These are phyloP conservation scores for Aspergillus diversus DNA, from an alignment of 495 filamentous ascomycete genomes.

Conservation along the genomic window DNA sequence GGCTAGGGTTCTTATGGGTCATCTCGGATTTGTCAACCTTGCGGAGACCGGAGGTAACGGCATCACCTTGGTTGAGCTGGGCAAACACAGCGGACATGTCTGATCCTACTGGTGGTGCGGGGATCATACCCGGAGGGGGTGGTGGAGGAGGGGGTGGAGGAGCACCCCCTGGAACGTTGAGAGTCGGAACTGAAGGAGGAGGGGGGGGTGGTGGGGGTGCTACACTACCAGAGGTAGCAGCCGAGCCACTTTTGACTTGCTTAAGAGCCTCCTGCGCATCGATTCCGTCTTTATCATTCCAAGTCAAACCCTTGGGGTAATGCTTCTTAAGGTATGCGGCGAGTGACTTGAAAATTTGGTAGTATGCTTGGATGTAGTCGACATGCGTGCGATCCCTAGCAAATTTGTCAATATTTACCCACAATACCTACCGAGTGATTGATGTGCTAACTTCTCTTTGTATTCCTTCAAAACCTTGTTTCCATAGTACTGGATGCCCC, in stretches of 20 bases:
- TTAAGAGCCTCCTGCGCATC: slow-evolving; percentile 71
- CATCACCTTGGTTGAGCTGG: slow-evolving; percentile 84
- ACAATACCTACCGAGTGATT: not conserved
- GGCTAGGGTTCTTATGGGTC: slow-evolving; percentile 98
- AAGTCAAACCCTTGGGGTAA: slow-evolving; percentile 76
- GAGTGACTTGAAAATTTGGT: slow-evolving; percentile 81
- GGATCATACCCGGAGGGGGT: slow-evolving; percentile 28
- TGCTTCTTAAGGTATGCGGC: slow-evolving; percentile 79
- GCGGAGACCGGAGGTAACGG: slow-evolving; percentile 81
- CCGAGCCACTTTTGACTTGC: slow-evolving; percentile 58
- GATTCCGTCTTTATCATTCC: slow-evolving; percentile 80
- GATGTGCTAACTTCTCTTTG: slow-evolving; percentile 79
- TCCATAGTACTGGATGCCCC: slow-evolving; percentile 84
- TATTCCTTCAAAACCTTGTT: slow-evolving; percentile 87
- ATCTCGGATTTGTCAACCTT: slow-evolving; percentile 94
- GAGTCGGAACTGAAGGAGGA: slow-evolving; percentile 56
- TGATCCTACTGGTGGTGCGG: slow-evolving; percentile 32
- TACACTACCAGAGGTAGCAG: slow-evolving; percentile 40
- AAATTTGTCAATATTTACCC: slow-evolving; percentile 19
- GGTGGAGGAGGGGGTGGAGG: slow-evolving; percentile 82
- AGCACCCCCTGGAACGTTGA: slow-evolving; percentile 58
- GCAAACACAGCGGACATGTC: slow-evolving; percentile 87
- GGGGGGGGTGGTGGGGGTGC: slow-evolving; percentile 64
- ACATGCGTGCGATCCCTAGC: slow-evolving; percentile 74
- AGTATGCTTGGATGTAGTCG: slow-evolving; percentile 87